Base-by-base conservation (phyloP, 495 filamentous ascomycete genomes). In the Choiromyces venosus region DNA sequence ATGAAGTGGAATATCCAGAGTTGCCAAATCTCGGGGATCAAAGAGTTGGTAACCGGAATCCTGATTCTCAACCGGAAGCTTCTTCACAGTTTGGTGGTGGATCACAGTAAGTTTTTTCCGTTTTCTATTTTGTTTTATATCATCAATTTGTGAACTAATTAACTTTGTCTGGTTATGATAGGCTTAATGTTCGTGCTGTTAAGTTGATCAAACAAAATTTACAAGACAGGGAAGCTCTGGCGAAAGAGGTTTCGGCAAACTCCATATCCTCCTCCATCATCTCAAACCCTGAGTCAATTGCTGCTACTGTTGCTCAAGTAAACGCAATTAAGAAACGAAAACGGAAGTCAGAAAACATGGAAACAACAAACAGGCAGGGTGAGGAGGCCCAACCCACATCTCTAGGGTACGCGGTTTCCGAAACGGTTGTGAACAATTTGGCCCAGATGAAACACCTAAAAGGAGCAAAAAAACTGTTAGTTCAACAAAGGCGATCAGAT, bases 391-490 rank as follows among this genome's bases (percentile, higher is more conserved):
- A 16, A 16, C 10, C 14, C 12, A 61, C 12, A 29, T 6, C 52
- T 61, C 25, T 14, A 4, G 25, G 52, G 33, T 33, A 61, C 18
- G 25, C 52, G 52, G 52, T 16, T 33, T 61, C 52, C 33, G 25
- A 33, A 33, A 61, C 25, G 14, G 37, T 68, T 35, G 75, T 12
- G 36, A 69, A 69, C 40, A 77, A 35, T 36, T 25, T 73, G 29
- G 37, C 42, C 7, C 69, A 77, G 8, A 25, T 70, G 35, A 77
- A 46, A 35, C 35, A 56, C 10, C 44, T 77, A 8, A 77, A 77
- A 39, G 52, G 52, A 61, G 52, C 52, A 12, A 61, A 61, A 33
- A 61, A 61, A 61, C 52, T 29, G 16, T 29, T 61, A 25, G 52
- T 61, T 61, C 52, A 61, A 33, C 52, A 61, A 33, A 61, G 25